A percentile compares a stretch with the other conserved stretches of the same genome.
phyloP scores from a whole-genome alignment of 2,329 filamentous ascomycete species.

The Nakataea oryzae region DNA sequence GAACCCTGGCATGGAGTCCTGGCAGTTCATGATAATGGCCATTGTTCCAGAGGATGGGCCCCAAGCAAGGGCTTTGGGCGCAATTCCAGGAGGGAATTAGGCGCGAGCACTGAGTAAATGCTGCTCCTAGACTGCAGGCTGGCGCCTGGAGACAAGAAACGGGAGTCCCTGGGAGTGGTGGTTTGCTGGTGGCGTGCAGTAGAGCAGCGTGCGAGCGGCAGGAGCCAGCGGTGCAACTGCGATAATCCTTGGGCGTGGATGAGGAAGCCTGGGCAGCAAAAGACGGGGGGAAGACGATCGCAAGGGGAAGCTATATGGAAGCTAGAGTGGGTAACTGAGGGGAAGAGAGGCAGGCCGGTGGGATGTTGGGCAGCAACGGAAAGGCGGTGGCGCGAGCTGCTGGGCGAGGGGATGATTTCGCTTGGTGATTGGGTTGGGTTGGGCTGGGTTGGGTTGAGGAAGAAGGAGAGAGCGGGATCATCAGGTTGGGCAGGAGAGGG shows the following conservation, averaged over 20 bases:
- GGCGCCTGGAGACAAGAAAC: neutral
- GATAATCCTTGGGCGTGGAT: neutral
- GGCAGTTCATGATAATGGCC: slow-evolving; percentile 15
- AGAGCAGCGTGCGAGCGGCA: neutral
- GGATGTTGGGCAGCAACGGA: neutral
- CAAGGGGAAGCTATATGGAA: neutral
- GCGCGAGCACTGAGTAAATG: neutral
- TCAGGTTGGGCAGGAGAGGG: slow-evolving; percentile 12
- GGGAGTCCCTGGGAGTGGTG: neutral
- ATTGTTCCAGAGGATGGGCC: slow-evolving; percentile 11
- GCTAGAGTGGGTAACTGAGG: neutral
- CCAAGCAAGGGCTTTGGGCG: neutral
- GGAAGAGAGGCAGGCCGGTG: neutral
- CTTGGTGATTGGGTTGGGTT: slow-evolving; percentile 7
- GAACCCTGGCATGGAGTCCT: slow-evolving; percentile 39
- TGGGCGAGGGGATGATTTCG: no score
- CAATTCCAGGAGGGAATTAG: neutral
- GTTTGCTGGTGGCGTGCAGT: neutral
- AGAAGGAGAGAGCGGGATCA: slow-evolving; percentile 2
- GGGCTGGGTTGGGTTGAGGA: slow-evolving; percentile 15
- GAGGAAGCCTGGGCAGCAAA: neutral
- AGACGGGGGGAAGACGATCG: neutral
- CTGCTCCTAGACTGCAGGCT: neutral
- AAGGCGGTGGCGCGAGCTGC: neutral
- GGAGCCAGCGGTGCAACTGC: neutral